Conservation (phyloP, 148 eudicot species). For the Gaultheria prostrata region DNA sequence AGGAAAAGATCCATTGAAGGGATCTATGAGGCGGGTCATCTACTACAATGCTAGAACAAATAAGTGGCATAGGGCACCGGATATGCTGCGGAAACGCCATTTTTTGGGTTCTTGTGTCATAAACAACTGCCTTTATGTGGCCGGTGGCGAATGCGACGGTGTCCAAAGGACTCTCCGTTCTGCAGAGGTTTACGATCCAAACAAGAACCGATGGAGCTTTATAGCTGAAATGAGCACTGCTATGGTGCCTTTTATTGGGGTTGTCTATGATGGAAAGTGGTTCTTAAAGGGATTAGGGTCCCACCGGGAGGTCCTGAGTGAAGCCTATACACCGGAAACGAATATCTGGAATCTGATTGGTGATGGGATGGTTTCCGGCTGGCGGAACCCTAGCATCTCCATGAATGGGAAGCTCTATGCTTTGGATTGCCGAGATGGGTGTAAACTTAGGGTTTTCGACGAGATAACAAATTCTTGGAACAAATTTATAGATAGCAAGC, state of each 20-base stretch:
- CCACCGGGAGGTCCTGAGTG: slow-evolving; percentile 75
- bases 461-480: slow-evolving; percentile 66
- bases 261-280: slow-evolving; percentile 80
- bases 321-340: slow-evolving; percentile 65
- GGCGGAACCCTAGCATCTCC: slow-evolving; percentile 97
- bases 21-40: slow-evolving; percentile 75
- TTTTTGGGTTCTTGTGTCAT: slow-evolving; percentile 85
- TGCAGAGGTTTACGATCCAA: slow-evolving; percentile 91
- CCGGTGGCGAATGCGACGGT: slow-evolving; percentile 97
- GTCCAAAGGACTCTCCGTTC: slow-evolving; percentile 81
- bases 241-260: slow-evolving; percentile 97
- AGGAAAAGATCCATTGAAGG: slow-evolving; percentile 71
- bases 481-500: slow-evolving; percentile 73
- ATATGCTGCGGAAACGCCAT: slow-evolving; percentile 79
- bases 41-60: slow-evolving; percentile 82
- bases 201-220: slow-evolving; percentile 72
- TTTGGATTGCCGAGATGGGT: slow-evolving; percentile 86
- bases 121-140: slow-evolving; percentile 79
- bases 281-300: slow-evolving; percentile 81
- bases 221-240: slow-evolving; percentile 86
- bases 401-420: slow-evolving; percentile 86
- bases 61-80: slow-evolving; percentile 84
- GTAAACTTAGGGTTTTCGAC: slow-evolving; percentile 81
- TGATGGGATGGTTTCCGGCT: slow-evolving; percentile 79
- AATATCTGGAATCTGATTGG: slow-evolving; percentile 62